A percentile compares a stretch with the other conserved stretches of the same genome.
These are phyloP conservation scores for Chytriomyces sp. DNA, from an alignment of 192 early-diverging fungal species.

Conservation along the genomic window DNA sequence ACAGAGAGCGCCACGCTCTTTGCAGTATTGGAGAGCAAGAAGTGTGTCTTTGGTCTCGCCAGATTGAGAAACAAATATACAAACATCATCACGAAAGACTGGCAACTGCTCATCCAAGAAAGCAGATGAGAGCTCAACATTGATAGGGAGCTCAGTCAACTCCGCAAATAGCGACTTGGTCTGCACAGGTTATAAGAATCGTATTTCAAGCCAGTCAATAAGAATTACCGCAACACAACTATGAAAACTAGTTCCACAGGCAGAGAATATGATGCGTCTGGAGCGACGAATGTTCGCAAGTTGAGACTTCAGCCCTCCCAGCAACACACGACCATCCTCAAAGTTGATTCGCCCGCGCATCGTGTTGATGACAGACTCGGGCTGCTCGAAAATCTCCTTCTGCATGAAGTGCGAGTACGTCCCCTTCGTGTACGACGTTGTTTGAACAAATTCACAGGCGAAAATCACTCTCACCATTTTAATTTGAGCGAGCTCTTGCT, in stretches of 20 bases:
- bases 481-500: slow-evolving; percentile 63
- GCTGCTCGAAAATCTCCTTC: slow-evolving; percentile 69
- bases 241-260: slow-evolving; percentile 65
- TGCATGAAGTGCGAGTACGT: slow-evolving; percentile 64
- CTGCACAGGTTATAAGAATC: slow-evolving; percentile 6
- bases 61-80: slow-evolving; percentile 66
- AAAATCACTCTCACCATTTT: slow-evolving; percentile 38
- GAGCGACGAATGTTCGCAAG: slow-evolving; percentile 63
- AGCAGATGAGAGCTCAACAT: slow-evolving; percentile 56
- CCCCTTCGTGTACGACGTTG: slow-evolving; percentile 30
- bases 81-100: slow-evolving; percentile 67
- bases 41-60: slow-evolving; percentile 68
- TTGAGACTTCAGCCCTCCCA: slow-evolving; percentile 59
- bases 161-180: slow-evolving; percentile 63
- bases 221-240: slow-evolving; percentile 54
- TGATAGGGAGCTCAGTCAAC: slow-evolving; percentile 62
- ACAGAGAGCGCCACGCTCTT: slow-evolving; percentile 66
- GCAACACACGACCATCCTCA: slow-evolving; percentile 51
- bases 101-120: slow-evolving; percentile 62
- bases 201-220: background rate
- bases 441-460: background rate
- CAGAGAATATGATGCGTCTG: slow-evolving; percentile 61
- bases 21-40: slow-evolving; percentile 63
- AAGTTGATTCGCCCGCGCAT: slow-evolving; percentile 70
- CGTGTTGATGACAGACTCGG: slow-evolving; percentile 68